Evolutionary conservation across 2,329 filamentous ascomycete species (phyloP).

Genomic region (Sclerotinia borealis): DNA sequence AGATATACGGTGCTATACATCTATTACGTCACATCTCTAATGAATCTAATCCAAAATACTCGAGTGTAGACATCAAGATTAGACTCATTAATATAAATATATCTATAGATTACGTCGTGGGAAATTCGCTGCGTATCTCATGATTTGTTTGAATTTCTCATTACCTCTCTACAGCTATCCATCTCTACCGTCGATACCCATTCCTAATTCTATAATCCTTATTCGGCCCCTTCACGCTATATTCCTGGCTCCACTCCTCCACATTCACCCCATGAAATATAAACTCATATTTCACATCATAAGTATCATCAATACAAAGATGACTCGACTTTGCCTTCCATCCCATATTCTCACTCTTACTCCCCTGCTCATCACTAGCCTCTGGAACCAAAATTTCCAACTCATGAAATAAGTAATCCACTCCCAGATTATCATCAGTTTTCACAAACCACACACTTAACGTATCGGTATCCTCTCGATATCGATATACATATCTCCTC

Average conservation of each 20-base stretch:
- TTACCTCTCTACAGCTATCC: too few species aligned
- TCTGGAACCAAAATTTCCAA: conserved; percentile 49
- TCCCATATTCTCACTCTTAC: not conserved
- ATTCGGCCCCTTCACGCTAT: conserved; percentile 63
- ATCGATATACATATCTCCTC: conserved; percentile 67
- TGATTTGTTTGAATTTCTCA: not conserved
- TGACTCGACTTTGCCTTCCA: conserved; percentile 57
- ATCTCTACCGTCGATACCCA: conserved; percentile 36
- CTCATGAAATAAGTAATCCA: conserved; percentile 71
- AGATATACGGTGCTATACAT: too few species aligned
- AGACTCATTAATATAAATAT: too few species aligned
- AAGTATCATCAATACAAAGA: conserved; percentile 65
- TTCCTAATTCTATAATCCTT: conserved; percentile 64
- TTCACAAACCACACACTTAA: conserved; percentile 71
- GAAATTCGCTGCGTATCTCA: too few species aligned
- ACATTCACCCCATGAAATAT: conserved; percentile 52
- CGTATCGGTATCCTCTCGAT: conserved; percentile 51
- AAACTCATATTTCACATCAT: conserved; percentile 66
- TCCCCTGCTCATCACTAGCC: conserved; percentile 26
- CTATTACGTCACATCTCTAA: too few species aligned
- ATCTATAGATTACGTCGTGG: too few species aligned
- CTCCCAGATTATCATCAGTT: conserved; percentile 47
- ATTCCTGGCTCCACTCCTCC: conserved; percentile 52
- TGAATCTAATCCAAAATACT: too few species aligned
- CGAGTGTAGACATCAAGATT: too few species aligned